These are phyloP conservation scores for Nelumbo lutea DNA, from an alignment of 164 flowering plant genomes.

Conservation along the genomic window DNA sequence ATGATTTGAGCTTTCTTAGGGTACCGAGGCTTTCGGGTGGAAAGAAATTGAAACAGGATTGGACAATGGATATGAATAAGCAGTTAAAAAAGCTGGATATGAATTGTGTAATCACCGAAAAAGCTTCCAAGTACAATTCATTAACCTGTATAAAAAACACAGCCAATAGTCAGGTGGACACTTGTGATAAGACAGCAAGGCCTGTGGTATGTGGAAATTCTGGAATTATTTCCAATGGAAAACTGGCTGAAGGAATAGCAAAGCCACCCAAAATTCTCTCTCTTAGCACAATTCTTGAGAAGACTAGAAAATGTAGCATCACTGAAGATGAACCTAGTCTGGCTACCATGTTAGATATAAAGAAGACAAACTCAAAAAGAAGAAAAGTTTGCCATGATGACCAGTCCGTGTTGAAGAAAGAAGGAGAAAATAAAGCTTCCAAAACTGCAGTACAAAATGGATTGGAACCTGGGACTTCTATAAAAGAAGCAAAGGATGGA, in stretches of 20 bases:
- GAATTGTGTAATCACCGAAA: conserved; percentile 13
- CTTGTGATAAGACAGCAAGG: conserved; percentile 19
- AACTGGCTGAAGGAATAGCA: conserved; percentile 15
- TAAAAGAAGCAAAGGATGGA: conserved; percentile 16
- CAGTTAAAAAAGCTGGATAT: conserved; percentile 6
- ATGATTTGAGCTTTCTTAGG: conserved; percentile 4
- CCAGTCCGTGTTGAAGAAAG: conserved; percentile 13
- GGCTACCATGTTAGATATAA: conserved; percentile 10
- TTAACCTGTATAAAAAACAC: conserved; percentile 4
- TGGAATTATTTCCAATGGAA: conserved; percentile 49
- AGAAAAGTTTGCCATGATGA: conserved; percentile 7
- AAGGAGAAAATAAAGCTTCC: conserved; percentile 15
- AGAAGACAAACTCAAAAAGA: conserved; percentile 13
- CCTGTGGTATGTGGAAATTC: conserved; percentile 53
- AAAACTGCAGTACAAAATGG: conserved; percentile 9
- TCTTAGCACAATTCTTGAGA: conserved; percentile 39
- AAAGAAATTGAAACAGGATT: conserved; percentile 22
- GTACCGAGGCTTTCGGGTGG: conserved; percentile 13
- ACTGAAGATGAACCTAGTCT: conserved; percentile 14
- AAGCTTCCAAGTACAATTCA: conserved; percentile 12
- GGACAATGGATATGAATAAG: conserved; percentile 8
- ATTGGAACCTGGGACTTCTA: conserved; percentile 5
- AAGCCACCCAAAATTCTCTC: conserved; percentile 48
- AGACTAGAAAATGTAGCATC: conserved; percentile 27
- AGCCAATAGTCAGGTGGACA: conserved; percentile 12